Conservation (phyloP, 768 basidiomycete species). For the Lactifluus pinguis region DNA sequence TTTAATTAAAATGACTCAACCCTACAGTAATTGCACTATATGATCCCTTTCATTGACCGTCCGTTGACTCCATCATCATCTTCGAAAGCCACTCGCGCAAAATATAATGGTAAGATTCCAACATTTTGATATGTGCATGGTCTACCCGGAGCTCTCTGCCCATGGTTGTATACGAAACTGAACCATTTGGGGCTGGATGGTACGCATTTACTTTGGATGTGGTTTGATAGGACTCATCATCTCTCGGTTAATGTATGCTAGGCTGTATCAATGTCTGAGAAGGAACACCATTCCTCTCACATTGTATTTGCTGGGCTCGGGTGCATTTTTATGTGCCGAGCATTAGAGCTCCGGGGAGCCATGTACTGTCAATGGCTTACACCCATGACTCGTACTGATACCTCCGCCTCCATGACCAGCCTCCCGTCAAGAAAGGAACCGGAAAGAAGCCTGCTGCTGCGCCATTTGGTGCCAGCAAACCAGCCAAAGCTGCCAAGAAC, state of each 20-base stretch:
- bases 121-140: neutral
- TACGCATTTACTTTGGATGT: conserved; percentile 21
- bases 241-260: no score
- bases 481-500: conserved; percentile 76
- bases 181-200: conserved; percentile 24
- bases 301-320: conserved; percentile 36
- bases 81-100: neutral
- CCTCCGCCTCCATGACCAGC: conserved; percentile 91
- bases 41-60: neutral
- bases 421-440: conserved; percentile 60
- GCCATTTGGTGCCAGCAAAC: conserved; percentile 72
- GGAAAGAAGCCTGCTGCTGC: conserved; percentile 83
- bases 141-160: neutral
- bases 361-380: conserved; percentile 26
- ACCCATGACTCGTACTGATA: conserved; percentile 28
- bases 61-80: neutral
- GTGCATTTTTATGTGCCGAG: conserved; percentile 16
- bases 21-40: no score
- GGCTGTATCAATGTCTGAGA: no score
- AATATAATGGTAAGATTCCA: conserved; percentile 2
- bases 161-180: neutral
- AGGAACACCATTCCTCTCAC: no score
- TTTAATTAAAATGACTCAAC: no score
- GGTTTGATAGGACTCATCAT: neutral
- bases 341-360: conserved; percentile 46